phyloP scores from a whole-genome alignment of 371 early-diverging fungal species.

The Cokeromyces recurvatus region DNA sequence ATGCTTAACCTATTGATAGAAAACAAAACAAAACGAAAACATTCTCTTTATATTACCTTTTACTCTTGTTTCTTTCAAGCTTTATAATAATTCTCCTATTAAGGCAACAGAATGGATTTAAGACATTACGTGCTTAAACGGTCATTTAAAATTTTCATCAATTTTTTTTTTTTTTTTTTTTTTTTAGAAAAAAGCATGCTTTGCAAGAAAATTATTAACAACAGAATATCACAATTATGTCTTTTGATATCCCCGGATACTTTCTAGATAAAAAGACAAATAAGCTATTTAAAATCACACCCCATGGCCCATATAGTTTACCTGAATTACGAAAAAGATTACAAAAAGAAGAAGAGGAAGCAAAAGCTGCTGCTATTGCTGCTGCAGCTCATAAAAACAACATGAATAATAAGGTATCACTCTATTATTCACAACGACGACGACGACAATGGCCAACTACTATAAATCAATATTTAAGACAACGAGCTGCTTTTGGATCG shows the following conservation, averaged over 20 bases:
- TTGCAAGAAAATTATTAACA: too few species aligned
- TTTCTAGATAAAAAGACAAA: constrained; percentile 18
- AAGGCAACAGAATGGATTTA: not conserved
- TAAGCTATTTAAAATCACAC: constrained; percentile 15
- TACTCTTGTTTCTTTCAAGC: too few species aligned
- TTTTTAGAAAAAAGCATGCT: not conserved
- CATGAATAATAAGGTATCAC: too few species aligned
- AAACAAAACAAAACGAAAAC: too few species aligned
- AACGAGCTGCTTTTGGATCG: constrained; percentile 1
- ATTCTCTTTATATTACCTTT: too few species aligned
- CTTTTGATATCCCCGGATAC: constrained; percentile 24
- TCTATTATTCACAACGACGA: not conserved
- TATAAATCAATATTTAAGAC: constrained; percentile 4
- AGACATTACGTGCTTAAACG: not conserved
- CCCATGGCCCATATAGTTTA: constrained; percentile 20
- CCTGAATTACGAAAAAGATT: constrained; percentile 15
- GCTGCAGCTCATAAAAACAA: not conserved
- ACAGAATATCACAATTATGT: too few species aligned
- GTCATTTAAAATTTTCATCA: not conserved
- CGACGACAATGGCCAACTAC: not conserved
- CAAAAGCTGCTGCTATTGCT: not conserved
- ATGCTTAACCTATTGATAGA: too few species aligned
- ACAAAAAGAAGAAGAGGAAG: constrained; percentile 4
- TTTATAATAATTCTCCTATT: too few species aligned
- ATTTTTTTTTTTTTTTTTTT: constrained; percentile 5